Evolutionary conservation across 1,284 basidiomycete species (phyloP), one percentile per base, ranked within the genome.

Genomic region (Moesziomyces sp.): DNA sequence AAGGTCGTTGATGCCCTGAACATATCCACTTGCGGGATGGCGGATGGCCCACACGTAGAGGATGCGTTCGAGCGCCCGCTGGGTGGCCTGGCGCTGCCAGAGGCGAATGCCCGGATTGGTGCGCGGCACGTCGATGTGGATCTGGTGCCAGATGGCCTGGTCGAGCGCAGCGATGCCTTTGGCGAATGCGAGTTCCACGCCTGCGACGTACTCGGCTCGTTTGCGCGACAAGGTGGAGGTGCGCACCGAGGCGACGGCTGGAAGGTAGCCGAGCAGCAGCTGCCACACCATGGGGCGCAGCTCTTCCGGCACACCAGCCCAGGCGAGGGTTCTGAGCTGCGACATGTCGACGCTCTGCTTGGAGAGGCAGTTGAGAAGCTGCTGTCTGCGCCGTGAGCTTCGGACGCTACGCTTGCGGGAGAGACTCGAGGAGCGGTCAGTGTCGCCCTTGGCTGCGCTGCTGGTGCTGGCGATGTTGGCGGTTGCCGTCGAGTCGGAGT

Each of bases 211-310:
- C 85, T 99, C 96, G 73, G 91, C 90, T 50, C 96, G 90, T 86
- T 99, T 99, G 45, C 95, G 89, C 35, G 90, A 88, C 16, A 99
- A 87, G 0, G 92, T 93, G 0, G 89, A 86, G 18, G 90, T 83
- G 11, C 96, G 91, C 2, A 92, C 87, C n/a, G 91, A 89, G 4
- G 89, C 88, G 0, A 93, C 91, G 10, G 96, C 87, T 0, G 97
- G 96, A 21, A 97, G 88, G 85, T 99, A 98, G 40, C 82, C 82
- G 46, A 99, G 89, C 35, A 99, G 88, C 59, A 98, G 87, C 81
- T 94, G 94, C 97, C 97, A 99, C 14, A 92, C 92, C 78, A 97
- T 89, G 0, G 95, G 93, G 44, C 97, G 88, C 23, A 99, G 87
- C 78, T 94, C 92, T 50, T 86, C 84, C 1, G 97, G 96, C 19